These are phyloP conservation scores for Didymella sp. DNA, from an alignment of 2,329 filamentous ascomycete genomes.

Conservation along the genomic window DNA sequence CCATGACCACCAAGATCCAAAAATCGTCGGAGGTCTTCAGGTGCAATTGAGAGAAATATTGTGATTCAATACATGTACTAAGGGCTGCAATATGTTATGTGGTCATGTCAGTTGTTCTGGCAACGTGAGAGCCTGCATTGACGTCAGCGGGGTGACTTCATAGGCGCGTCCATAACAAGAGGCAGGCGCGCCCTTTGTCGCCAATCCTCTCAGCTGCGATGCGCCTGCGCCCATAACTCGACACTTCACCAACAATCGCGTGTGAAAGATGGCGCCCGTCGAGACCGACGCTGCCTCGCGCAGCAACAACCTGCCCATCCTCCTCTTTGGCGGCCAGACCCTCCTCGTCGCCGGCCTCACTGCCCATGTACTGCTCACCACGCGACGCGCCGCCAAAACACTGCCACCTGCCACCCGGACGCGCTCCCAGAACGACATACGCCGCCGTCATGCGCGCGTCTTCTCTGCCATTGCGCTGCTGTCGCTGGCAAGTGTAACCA, in stretches of 20 bases:
- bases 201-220: constrained; percentile 9
- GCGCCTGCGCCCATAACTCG: constrained; percentile 19
- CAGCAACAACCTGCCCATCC: constrained; percentile 45
- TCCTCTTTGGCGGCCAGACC: constrained; percentile 41
- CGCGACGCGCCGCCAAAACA: constrained; percentile 40
- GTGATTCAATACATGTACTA: too few species aligned
- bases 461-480: constrained; percentile 56
- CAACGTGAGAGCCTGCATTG: too few species aligned
- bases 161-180: constrained; percentile 41
- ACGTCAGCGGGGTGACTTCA: constrained; percentile 34
- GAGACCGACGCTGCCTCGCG: constrained; percentile 26
- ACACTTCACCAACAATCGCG: constrained; percentile 1
- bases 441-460: constrained; percentile 42
- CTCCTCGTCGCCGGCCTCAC: constrained; percentile 42
- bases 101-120: too few species aligned
- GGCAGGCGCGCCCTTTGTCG: constrained; percentile 7
- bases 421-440: constrained; percentile 40
- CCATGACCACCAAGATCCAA: too few species aligned
- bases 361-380: constrained; percentile 37
- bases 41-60: too few species aligned
- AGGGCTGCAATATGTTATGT: too few species aligned
- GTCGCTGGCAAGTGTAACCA: constrained; percentile 56
- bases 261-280: constrained; percentile 12
- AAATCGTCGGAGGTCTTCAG: too few species aligned
- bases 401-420: constrained; percentile 46